Evolutionary conservation across 495 filamentous ascomycete species (phyloP), one percentile per base, ranked within the genome.

Genomic region (Xylaria cubensis): DNA sequence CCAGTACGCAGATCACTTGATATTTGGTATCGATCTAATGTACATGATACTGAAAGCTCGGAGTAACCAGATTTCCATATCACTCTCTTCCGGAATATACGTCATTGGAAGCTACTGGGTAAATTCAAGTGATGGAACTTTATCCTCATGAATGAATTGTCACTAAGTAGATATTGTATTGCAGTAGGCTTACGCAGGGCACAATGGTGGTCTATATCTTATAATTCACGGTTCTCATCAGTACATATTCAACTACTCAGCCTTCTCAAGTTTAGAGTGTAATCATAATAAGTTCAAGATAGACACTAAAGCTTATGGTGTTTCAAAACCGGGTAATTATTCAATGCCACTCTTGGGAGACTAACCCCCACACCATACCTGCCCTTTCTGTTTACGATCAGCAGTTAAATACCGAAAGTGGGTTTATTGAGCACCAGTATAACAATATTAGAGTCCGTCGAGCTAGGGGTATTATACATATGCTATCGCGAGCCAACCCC

Each of bases 21-120:
- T 63, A 39, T 36, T 26, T 21, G 4, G 12, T 24, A 56, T 44
- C 26, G 13, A 63, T 63, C 21, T 63, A 61, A 19, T 50, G 46
- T 17, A 46, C 17, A 12, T 26, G 61, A 44, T 44, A 63, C 61
- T 36, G 58, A 39, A 61, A 8, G 17, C 58, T 36, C 26, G 19
- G 61, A 63, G 61, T 41, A 41, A 63, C 34, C 61, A 8, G 34
- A 39, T 63, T 61, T 21, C 34, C 19, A 39, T 39, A 21, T 34
- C 39, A 21, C 0, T 17, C n/a, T 39, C 15, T 21, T 39, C 13
- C 2, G 19, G 9, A 7, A 34, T 13, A 17, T 44, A 63, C 61
- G 39, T 63, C 61, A 63, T 63, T 44, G 39, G 19, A 61, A 21
- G n/a, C 34, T 61, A n/a, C 1, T 39, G 56, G 58, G 34, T 61